phyloP scores from a whole-genome alignment of 352 stramenopile genomes.

The Phytophthora citricola region DNA sequence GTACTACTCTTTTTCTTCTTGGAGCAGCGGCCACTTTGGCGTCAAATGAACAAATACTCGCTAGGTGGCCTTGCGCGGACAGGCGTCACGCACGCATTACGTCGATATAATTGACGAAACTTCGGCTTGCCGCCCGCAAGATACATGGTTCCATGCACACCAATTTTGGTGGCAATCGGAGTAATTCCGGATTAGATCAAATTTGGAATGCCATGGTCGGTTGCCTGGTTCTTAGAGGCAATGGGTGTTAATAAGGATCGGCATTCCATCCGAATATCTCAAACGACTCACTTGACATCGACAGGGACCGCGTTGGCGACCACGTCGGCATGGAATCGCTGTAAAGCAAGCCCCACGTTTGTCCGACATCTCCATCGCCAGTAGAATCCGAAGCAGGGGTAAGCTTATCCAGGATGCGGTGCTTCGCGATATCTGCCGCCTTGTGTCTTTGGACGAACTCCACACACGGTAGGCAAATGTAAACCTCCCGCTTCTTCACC shows the following conservation, averaged over 20 bases:
- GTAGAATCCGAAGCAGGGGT: constrained; percentile 34
- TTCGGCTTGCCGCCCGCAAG: too few relatives aligned
- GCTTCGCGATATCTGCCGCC: constrained; percentile 25
- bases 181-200: too few relatives aligned
- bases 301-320: constrained; percentile 37
- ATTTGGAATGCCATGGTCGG: too few relatives aligned
- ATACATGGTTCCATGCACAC: too few relatives aligned
- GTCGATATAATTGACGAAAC: too few relatives aligned
- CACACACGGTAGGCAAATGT: constrained; percentile 31
- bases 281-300: constrained; percentile 37
- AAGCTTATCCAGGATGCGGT: constrained; percentile 17
- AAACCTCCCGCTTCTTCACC: constrained; percentile 30
- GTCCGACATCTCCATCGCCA: constrained; percentile 8
- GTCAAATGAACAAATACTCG: too few relatives aligned
- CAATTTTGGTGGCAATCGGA: too few relatives aligned
- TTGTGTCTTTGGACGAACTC: constrained; percentile 38
- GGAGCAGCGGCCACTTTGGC: too few relatives aligned
- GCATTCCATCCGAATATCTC: constrained; percentile 29
- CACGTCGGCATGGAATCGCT: constrained; percentile 32
- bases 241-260: constrained; percentile 3
- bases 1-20: too few relatives aligned
- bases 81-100: too few relatives aligned
- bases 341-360: constrained; percentile 37
- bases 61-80: too few relatives aligned
- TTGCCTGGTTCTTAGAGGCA: too few relatives aligned